Base-by-base conservation (phyloP, 768 basidiomycete species). In the Pleurotus platypus region DNA sequence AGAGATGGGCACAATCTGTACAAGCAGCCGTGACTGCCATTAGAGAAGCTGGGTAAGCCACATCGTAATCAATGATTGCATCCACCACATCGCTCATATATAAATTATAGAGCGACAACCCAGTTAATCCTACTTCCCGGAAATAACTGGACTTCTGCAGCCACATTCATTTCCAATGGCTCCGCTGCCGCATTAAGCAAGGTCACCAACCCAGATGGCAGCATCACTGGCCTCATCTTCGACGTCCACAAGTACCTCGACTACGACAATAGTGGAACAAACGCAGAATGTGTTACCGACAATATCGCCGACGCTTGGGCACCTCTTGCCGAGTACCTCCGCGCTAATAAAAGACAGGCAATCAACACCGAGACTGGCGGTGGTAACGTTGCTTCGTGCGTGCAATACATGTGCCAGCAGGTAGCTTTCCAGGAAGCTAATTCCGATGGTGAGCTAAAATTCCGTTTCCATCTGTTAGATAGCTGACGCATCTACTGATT, bases 11-110 rank as follows among this genome's bases (percentile, higher is more conserved):
- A 5, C 65, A 58, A 12, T 67, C 79, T 1, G 79, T 84, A 26
- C 83, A 86, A 67, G 77, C 77, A n/a, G 81, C 78, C 12, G 83
- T 87, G 16, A 83, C 79, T 18, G 84, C 82, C 3, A 86, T 87
- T 60, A 79, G 85, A 46, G 67, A 74, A 2, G 81, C 79, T 2
- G 82, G 81, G 76, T 75, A 60, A 30, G 66, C 48, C 11, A 2
- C 30, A 26, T 35, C 16, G 5, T 15, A 7, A 18, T 1, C 13
- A 48, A 48, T 24, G 5, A 24, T 24, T 24, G 24, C 24, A 24
- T 24, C 24, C 13, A 24, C 46, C 22, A 11, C n/a, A 13, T 7
- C 24, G 39, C 20, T n/a, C 26, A 39, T 22, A 4, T 9, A 4
- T 9, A n/a, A 37, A 24, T 22, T 22, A 40, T 6, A 80, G 80